Base-by-base conservation (phyloP, 306 rosid genomes). In the Purshia tridentata region DNA sequence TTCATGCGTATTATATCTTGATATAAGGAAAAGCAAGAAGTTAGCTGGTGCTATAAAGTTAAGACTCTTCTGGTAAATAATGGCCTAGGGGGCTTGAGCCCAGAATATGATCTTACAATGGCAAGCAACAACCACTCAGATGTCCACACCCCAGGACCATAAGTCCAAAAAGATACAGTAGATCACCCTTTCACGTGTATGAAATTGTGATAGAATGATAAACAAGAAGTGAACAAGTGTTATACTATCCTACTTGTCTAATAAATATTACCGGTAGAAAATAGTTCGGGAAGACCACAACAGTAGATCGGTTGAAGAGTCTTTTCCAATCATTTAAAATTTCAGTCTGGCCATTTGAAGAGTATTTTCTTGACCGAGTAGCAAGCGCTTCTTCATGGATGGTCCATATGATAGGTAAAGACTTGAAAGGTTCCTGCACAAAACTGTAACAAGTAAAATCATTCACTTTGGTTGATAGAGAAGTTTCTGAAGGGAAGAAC, bases 361-460 rank as follows among this genome's bases (percentile, higher is more conserved):
- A 40, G 78, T 95, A 95, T 70, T 82, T 80, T 76, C 84, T 84
- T 57, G 88, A 85, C 56, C 88, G 99, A 75, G 80, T 73, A 76
- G 93, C 96, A 76, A 95, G 98, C 9, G 81, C 84, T 74, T 81
- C 72, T 80, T 90, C 98, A 62, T 87, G 97, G 85, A 95, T 67
- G 41, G 87, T 83, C 99, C 99, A 95, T 81, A 95, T 59, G 65
- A 92, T 82, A 70, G 99, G 96, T 76, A 95, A 44, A 69, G 97
- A 86, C 84, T 87, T 91, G 90, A 95, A 95, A 76, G 99, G 99
- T 80, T 95, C 99, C 93, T 86, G 98, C 86, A 88, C 66, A 86
- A 91, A 90, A 76, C 99, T 95, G 98, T 70, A 72, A 83, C 83
- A 86, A 86, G 85, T 78, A 88, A 83, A 84, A 84, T 77, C 81